Evolutionary conservation across 2,329 filamentous ascomycete genomes (phyloP).

Genomic region (Ophiocordyceps unilateralis): DNA sequence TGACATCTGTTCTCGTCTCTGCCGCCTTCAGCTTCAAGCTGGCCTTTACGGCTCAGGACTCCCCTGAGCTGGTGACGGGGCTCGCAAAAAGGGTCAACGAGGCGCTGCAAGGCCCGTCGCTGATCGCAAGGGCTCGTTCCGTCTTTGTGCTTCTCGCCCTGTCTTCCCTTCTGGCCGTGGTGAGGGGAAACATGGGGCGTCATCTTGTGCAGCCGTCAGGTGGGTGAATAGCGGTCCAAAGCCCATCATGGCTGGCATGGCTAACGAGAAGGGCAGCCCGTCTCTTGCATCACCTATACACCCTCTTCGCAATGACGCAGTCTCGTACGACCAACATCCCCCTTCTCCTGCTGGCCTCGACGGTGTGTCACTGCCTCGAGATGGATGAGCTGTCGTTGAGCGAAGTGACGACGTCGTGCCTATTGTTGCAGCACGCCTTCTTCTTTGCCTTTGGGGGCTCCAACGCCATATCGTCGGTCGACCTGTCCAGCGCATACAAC

Average conservation of each 20-base stretch:
- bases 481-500: conserved; percentile 90
- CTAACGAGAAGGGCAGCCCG: conserved; percentile 10
- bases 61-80: conserved; percentile 57
- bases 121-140: conserved; percentile 30
- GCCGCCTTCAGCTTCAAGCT: conserved; percentile 72
- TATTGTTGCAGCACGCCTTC: conserved; percentile 63
- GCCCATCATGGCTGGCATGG: not conserved
- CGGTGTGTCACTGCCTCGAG: conserved; percentile 34
- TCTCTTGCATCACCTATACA: conserved; percentile 53
- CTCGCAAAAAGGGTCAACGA: conserved; percentile 23
- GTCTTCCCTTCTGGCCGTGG: conserved; percentile 20
- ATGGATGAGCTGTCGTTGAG: conserved; percentile 28
- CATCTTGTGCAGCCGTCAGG: conserved; percentile 11
- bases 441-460: conserved; percentile 88
- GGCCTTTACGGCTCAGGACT: conserved; percentile 72
- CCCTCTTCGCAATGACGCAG: conserved; percentile 72
- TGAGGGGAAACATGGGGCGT: conserved; percentile 16
- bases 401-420: conserved; percentile 49
- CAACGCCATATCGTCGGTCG: conserved; percentile 90
- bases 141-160: conserved; percentile 31
- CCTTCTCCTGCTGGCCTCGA: conserved; percentile 58
- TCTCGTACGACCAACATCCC: conserved; percentile 74
- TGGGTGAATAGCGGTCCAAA: conserved; percentile 4
- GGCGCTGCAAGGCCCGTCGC: conserved; percentile 22
- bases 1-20: conserved; percentile 24